phyloP scores from a whole-genome alignment of 345 rosid species.

The Citropsis articulata region DNA sequence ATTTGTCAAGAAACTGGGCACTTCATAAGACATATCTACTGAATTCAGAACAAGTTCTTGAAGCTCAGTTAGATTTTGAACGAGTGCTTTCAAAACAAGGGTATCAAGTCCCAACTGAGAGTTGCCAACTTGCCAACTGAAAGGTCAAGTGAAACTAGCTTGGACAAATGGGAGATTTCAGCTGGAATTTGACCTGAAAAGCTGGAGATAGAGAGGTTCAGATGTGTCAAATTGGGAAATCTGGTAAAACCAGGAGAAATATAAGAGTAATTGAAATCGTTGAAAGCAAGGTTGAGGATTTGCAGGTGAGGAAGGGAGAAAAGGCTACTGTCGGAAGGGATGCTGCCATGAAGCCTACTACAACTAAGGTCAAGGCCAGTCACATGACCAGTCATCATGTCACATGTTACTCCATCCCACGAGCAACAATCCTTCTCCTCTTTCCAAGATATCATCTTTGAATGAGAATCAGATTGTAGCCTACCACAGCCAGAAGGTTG shows the following conservation, averaged over 20 bases:
- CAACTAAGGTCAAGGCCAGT: constrained; percentile 15
- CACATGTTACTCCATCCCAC: constrained; percentile 30
- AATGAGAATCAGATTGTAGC: background rate
- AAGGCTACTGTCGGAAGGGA: constrained; percentile 14
- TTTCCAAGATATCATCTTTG: constrained; percentile 15
- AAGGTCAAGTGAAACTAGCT: constrained; percentile 9
- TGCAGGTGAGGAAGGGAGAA: constrained; percentile 22
- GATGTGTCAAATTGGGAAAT: background rate
- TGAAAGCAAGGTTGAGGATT: constrained; percentile 24
- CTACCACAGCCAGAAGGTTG: background rate
- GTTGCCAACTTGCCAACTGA: too few species aligned
- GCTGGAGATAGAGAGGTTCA: background rate
- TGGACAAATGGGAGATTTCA: constrained; percentile 12
- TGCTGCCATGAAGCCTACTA: constrained; percentile 3
- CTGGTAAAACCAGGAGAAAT: constrained; percentile 9
- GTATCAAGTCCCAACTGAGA: background rate
- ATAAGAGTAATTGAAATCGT: constrained; percentile 10
- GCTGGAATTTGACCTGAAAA: constrained; percentile 12
- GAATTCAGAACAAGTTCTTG: background rate
- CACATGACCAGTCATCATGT: constrained; percentile 18
- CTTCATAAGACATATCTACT: background rate
- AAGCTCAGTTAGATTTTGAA: background rate
- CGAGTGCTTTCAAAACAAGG: background rate
- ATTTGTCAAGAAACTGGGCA: background rate
- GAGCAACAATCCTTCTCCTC: constrained; percentile 24